phyloP scores from a whole-genome alignment of 768 basidiomycete species.

The Tulasnella sp. region DNA sequence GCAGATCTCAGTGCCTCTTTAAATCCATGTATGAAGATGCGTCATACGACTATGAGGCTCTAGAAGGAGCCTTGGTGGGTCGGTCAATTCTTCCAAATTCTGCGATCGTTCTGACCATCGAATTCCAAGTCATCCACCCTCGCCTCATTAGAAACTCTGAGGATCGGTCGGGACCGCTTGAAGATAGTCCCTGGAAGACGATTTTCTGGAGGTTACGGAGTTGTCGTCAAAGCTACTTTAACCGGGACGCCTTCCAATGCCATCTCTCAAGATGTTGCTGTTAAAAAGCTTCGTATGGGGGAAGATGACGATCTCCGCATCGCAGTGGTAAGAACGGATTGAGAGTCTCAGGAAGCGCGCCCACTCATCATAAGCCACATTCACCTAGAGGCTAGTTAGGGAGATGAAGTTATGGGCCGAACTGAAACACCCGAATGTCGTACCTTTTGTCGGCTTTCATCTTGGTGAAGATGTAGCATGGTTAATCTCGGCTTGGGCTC shows the following conservation, averaged over 20 bases:
- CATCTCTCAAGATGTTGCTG: neutral
- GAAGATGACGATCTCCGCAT: neutral
- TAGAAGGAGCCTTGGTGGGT: neutral
- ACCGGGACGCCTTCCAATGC: neutral
- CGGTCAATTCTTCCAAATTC: neutral
- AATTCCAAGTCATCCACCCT: neutral
- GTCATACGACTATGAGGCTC: neutral
- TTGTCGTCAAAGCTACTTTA: neutral
- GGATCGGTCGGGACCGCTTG: neutral
- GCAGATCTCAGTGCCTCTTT: neutral
- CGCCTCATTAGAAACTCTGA: neutral
- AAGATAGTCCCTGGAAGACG: neutral
- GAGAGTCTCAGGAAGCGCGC: neutral
- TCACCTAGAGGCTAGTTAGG: neutral
- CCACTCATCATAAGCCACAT: neutral
- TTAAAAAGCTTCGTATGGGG: neutral
- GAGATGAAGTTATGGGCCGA: slow-evolving; percentile 12
- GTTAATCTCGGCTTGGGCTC: neutral
- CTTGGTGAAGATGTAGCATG: neutral
- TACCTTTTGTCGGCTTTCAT: slow-evolving; percentile 10
- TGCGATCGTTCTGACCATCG: neutral
- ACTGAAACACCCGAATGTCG: neutral
- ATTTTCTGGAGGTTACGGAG: neutral
- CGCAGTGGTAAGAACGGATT: neutral
- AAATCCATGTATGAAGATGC: neutral